Percentiles rank a stretch among this genome's conserved stretches.
These are phyloP conservation scores for Coccomyxa sp. DNA, from an alignment of 139 green algal genomes.

Conservation along the genomic window DNA sequence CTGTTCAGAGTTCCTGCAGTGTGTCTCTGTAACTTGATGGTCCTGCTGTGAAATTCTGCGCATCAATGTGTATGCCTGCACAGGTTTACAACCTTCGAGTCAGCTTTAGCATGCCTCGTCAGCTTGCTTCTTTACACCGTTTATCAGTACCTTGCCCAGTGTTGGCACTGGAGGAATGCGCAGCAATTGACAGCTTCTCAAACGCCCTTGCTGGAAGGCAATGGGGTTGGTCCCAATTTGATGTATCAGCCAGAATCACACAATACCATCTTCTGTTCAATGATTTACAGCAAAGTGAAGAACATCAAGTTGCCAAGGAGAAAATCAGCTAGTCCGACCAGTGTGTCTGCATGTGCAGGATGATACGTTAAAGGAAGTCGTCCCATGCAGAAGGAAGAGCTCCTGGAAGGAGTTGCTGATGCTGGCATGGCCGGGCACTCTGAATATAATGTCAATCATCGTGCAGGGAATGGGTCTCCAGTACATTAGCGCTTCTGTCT, in stretches of 20 bases:
- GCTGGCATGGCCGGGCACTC: background rate
- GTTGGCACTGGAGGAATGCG: background rate
- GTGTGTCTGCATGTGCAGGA: background rate
- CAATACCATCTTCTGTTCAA: no score
- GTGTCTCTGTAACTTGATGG: no score
- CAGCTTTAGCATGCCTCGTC: background rate
- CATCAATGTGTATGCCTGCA: no score
- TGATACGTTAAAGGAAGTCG: background rate
- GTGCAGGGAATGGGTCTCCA: slow-evolving; percentile 9
- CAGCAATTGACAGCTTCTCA: background rate
- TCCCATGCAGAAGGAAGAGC: background rate
- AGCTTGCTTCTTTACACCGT: slow-evolving; percentile 2
- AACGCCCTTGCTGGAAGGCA: no score
- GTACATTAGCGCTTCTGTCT: slow-evolving; percentile 11
- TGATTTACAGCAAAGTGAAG: no score
- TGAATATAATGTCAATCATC: background rate
- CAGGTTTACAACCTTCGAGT: slow-evolving; percentile 11
- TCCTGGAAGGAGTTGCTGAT: background rate
- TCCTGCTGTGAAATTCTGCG: no score
- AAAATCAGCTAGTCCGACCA: no score
- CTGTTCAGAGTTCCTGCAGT: no score
- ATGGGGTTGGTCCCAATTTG: no score
- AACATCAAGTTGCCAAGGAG: no score
- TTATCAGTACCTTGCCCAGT: background rate
- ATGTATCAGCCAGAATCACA: no score